Evolutionary conservation across 139 green algal genomes (phyloP), one percentile per base, ranked within the genome.

Genomic region (Volvox reticuliferus): DNA sequence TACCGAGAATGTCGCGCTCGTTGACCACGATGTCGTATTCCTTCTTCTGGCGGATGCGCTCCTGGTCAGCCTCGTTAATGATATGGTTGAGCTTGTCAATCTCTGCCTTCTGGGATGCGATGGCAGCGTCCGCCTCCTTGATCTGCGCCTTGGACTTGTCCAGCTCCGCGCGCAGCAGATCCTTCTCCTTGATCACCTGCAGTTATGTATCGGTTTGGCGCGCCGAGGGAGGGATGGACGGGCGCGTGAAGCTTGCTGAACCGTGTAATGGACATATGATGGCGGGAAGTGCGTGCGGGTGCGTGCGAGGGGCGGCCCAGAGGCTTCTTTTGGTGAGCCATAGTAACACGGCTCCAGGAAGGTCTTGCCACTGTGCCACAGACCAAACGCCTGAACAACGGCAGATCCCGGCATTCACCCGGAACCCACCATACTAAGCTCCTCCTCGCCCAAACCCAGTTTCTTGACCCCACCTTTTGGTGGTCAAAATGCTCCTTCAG

Each of bases 401-500:
- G 44, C 44, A 55, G 44, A 55, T 14, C 44, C 44, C 44, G 44
- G 44, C 44, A 55, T 55, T 55, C 9, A 55, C 44, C 44, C 44
- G 44, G 9, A 55, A 9, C 44, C 44, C 44, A 9, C 44, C 9
- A 55, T 55, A 55, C n/a, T n/a, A 55, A 55, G 44, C 5, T 55
- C 44, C 9, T 55, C 65, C 65, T 16, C 65, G 2, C 6, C 65
- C 21, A 73, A 73, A 12, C 65, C 62, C 62, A 69, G 62, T 19
- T 69, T 24, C 17, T 17, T 9, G 3, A 61, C 3, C 92, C 1
- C 80, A 95, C 96, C 94, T 98, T 98, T 91, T 97, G 96, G 93
- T 99, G 95, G 90, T 98, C 96, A 93, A 99, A 98, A 93, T 98
- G 96, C 90, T 99, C 97, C 90, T 97, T 97, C 44, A 98, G 94